A percentile compares a stretch with the other conserved stretches of the same genome.
Conservation (phyloP, 2,329 filamentous ascomycete species). For the Neocatenulostroma microsporum region DNA sequence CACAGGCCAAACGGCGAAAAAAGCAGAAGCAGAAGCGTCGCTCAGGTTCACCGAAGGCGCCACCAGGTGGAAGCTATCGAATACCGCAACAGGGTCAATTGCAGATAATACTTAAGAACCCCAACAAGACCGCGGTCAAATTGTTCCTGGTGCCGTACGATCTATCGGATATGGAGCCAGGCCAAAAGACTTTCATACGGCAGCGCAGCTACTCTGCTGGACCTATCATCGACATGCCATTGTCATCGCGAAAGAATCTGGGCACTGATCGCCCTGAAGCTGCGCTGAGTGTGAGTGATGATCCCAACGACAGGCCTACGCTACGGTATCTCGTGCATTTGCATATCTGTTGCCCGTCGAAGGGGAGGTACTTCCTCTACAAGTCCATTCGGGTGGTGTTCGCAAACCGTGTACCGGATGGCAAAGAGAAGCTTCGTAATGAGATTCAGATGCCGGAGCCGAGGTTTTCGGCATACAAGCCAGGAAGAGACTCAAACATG, state of each 20-base stretch:
- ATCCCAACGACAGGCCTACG: constrained; percentile 57
- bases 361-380: constrained; percentile 80
- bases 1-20: constrained; percentile 18
- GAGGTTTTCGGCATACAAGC: constrained; percentile 75
- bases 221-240: constrained; percentile 67
- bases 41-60: constrained; percentile 52
- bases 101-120: constrained; percentile 96
- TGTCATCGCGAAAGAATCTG: constrained; percentile 38
- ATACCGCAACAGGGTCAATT: constrained; percentile 91
- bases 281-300: constrained; percentile 41
- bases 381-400: constrained; percentile 92
- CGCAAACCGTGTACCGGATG: constrained; percentile 90
- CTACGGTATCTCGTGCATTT: constrained; percentile 86
- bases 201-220: constrained; percentile 89
- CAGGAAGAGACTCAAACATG: constrained; percentile 39
- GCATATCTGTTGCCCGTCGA: constrained; percentile 81
- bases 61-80: constrained; percentile 82
- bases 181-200: constrained; percentile 91
- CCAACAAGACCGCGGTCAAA: constrained; percentile 96
- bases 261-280: constrained; percentile 50
- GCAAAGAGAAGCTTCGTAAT: constrained; percentile 83
- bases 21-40: constrained; percentile 52
- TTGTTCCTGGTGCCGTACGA: constrained; percentile 92
- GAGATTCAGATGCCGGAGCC: constrained; percentile 87
- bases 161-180: constrained; percentile 81